Conservation (phyloP, 176 grass and related monocot species). For the Cymbopogon citratus region DNA sequence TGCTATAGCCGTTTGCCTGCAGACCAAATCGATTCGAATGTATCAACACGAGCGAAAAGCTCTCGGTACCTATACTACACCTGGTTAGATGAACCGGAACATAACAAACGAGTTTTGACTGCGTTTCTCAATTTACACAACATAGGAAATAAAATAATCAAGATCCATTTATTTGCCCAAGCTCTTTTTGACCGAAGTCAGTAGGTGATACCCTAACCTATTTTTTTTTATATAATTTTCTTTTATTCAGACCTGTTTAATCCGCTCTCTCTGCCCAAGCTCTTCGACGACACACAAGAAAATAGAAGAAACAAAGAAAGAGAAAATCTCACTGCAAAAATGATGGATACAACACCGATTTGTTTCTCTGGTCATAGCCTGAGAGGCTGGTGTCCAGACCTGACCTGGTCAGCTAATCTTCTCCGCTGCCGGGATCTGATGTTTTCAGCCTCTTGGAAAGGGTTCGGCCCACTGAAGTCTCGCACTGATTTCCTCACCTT, state of each 20-base stretch:
- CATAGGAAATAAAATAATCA: neutral
- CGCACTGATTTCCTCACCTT: slow-evolving; percentile 42
- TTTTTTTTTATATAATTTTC: too few relatives aligned
- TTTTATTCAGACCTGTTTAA: too few relatives aligned
- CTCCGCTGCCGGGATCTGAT: slow-evolving; percentile 36
- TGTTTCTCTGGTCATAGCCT: slow-evolving; percentile 22
- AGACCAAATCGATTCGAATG: neutral
- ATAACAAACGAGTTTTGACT: neutral
- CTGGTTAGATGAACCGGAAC: neutral
- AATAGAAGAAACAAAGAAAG: neutral
- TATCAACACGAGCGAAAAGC: neutral
- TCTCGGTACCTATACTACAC: neutral
- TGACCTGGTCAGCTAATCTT: slow-evolving; percentile 28
- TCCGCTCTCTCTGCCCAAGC: neutral
- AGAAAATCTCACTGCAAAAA: slow-evolving; percentile 1
- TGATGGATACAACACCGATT: slow-evolving; percentile 4
- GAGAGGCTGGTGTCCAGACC: slow-evolving; percentile 43
- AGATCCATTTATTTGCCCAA: too few relatives aligned
- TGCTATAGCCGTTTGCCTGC: neutral
- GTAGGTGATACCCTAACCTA: too few relatives aligned
- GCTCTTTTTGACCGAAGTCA: too few relatives aligned
- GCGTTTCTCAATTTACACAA: neutral
- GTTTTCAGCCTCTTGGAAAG: slow-evolving; percentile 54
- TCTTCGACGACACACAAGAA: neutral
- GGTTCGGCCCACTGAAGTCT: slow-evolving; percentile 48